These are phyloP conservation scores for Pinus taeda DNA, from an alignment of 75 land plant species.

Conservation along the genomic window DNA sequence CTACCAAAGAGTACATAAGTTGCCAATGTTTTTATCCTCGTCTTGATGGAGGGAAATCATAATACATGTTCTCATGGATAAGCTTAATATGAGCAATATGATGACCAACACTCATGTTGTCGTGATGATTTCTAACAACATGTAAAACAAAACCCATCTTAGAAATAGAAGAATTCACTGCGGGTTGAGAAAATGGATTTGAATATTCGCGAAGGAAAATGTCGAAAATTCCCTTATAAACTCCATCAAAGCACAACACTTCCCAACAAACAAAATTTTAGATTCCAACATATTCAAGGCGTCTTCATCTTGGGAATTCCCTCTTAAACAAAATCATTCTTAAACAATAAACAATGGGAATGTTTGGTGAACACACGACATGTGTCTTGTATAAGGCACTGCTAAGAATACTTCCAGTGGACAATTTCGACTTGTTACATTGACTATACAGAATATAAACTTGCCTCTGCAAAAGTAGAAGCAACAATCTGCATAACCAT, in stretches of 20 bases:
- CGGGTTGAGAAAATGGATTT: not conserved
- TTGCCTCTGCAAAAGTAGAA: slow-evolving; percentile 7
- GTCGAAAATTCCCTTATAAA: not conserved
- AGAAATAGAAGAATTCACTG: not conserved
- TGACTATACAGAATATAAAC: not conserved
- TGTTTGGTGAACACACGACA: slow-evolving; percentile 1
- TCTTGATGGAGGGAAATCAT: too few species aligned
- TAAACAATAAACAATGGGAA: not conserved
- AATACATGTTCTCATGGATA: too few species aligned
- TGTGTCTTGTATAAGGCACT: slow-evolving; percentile 4
- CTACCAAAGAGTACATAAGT: too few species aligned
- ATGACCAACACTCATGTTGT: too few species aligned
- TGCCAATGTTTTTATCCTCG: too few species aligned
- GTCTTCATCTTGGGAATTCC: not conserved
- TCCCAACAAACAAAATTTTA: not conserved
- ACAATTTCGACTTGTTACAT: slow-evolving; percentile 4
- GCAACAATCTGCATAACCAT: slow-evolving; percentile 10
- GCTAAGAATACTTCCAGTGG: not conserved
- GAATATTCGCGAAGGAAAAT: not conserved
- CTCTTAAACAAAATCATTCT: slow-evolving; percentile 6
- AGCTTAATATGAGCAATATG: too few species aligned
- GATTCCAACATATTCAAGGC: not conserved
- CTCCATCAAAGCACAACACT: not conserved
- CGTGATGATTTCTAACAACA: too few species aligned
- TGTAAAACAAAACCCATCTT: too few species aligned